Conservation (phyloP, 768 basidiomycete genomes). For the Phaffia australis region DNA sequence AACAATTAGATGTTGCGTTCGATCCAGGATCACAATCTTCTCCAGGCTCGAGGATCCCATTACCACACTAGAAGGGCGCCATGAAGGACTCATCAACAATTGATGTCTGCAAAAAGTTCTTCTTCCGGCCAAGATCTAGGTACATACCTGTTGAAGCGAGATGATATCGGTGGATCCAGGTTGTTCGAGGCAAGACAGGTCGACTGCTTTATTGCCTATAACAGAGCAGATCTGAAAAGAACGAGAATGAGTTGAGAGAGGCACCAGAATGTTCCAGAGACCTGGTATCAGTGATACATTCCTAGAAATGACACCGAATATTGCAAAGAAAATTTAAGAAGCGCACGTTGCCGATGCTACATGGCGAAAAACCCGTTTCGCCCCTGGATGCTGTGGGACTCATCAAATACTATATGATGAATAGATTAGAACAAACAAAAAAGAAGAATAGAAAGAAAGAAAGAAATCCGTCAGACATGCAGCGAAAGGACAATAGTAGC, state of each 20-base stretch:
- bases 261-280: too few species aligned
- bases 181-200: slow-evolving; percentile 59
- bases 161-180: slow-evolving; percentile 42
- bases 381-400: slow-evolving; percentile 57
- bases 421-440: too few species aligned
- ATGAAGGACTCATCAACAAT: background rate
- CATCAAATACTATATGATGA: too few species aligned
- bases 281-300: too few species aligned
- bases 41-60: slow-evolving; percentile 43
- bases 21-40: slow-evolving; percentile 78
- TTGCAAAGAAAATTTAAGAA: too few species aligned
- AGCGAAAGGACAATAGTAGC: too few species aligned
- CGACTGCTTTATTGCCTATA: slow-evolving; percentile 43
- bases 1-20: slow-evolving; percentile 51
- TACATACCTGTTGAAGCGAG: slow-evolving; percentile 32
- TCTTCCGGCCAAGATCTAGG: slow-evolving; percentile 35
- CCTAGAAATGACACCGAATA: too few species aligned
- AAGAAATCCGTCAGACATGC: too few species aligned
- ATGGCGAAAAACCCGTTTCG: slow-evolving; percentile 63
- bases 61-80: slow-evolving; percentile 24
- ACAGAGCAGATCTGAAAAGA: slow-evolving; percentile 25
- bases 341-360: slow-evolving; percentile 79
- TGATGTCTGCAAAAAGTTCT: slow-evolving; percentile 50
- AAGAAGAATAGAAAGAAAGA: too few species aligned
- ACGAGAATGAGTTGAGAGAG: background rate